Conservation (phyloP, 2,329 filamentous ascomycete species). For the Sporothrix brunneoviolacea region DNA sequence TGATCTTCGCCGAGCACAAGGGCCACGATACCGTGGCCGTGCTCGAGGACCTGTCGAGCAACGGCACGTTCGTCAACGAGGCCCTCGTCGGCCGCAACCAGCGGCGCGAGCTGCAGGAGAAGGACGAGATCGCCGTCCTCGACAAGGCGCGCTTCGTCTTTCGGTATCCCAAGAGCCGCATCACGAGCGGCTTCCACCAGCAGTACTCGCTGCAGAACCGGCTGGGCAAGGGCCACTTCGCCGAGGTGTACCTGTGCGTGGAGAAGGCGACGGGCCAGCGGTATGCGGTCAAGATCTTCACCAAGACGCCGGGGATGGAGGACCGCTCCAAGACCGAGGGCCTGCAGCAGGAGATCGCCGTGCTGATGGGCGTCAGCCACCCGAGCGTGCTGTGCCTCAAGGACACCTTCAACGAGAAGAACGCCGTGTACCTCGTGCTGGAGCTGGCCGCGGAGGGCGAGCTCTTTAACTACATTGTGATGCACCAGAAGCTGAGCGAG, state of each 20-base stretch:
- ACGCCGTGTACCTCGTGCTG: constrained; percentile 84
- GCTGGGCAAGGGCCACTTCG: constrained; percentile 91
- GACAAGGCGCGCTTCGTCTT: constrained; percentile 86
- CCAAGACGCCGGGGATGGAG: constrained; percentile 72
- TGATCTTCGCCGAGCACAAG: constrained; percentile 33
- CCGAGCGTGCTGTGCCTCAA: constrained; percentile 88
- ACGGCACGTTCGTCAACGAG: constrained; percentile 95
- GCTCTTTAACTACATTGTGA: constrained; percentile 90
- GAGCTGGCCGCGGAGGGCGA: constrained; percentile 91
- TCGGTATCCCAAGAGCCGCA: constrained; percentile 70
- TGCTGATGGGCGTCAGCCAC: constrained; percentile 95
- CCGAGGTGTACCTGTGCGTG: constrained; percentile 83
- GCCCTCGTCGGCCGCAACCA: constrained; percentile 87
- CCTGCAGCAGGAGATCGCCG: constrained; percentile 90
- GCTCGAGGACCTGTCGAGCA: constrained; percentile 88
- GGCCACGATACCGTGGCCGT: constrained; percentile 54
- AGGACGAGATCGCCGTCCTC: constrained; percentile 84
- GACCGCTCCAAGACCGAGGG: constrained; percentile 79
- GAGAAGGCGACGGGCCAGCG: constrained; percentile 76
- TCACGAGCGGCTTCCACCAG: constrained; percentile 72
- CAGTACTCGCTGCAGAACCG: constrained; percentile 81
- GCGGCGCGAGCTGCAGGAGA: constrained; percentile 76
- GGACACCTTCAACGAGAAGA: constrained; percentile 87
- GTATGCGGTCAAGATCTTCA: constrained; percentile 93
- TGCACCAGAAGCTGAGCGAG: constrained; percentile 82